Conservation (phyloP, 179 eudicot species). For the Sideroxylon spinosum region DNA sequence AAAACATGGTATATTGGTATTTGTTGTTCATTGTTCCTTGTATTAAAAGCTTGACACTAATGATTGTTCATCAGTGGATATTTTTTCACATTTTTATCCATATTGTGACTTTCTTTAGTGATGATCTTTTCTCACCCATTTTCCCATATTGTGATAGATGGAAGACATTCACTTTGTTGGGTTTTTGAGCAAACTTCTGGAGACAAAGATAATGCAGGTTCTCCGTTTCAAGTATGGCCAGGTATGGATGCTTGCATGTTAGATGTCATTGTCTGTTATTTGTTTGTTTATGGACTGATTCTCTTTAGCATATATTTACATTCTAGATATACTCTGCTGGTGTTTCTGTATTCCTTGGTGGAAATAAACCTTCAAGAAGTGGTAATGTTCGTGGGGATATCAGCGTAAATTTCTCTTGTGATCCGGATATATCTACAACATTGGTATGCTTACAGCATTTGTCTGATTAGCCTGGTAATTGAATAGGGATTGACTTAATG, state of each 20-base stretch:
- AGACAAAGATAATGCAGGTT: conserved; percentile 79
- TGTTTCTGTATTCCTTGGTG: conserved; percentile 82
- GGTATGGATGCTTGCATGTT: conserved; percentile 36
- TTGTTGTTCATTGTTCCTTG: conserved; percentile 1
- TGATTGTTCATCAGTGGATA: background rate
- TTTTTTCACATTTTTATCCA: background rate
- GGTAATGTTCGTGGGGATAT: conserved; percentile 81
- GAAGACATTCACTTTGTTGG: conserved; percentile 83
- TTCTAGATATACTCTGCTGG: conserved; percentile 78
- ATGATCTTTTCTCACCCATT: background rate
- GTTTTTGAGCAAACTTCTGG: conserved; percentile 78
- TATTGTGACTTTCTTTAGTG: background rate
- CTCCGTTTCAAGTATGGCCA: conserved; percentile 91
- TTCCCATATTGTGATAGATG: conserved; percentile 34
- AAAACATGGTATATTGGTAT: conserved; percentile 47
- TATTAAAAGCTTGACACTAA: background rate
- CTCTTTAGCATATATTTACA: conserved; percentile 20
- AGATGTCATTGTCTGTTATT: conserved; percentile 1
- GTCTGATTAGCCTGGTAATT: background rate
- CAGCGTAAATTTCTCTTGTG: conserved; percentile 81
- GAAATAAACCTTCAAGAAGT: conserved; percentile 82
- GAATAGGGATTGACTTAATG: background rate
- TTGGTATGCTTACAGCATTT: conserved; percentile 39
- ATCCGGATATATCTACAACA: conserved; percentile 65
- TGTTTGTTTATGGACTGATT: conserved; percentile 14